Percentiles rank a stretch among this genome's conserved stretches.
Conservation (phyloP, 495 filamentous ascomycete genomes). For the Penicillium goetzii region DNA sequence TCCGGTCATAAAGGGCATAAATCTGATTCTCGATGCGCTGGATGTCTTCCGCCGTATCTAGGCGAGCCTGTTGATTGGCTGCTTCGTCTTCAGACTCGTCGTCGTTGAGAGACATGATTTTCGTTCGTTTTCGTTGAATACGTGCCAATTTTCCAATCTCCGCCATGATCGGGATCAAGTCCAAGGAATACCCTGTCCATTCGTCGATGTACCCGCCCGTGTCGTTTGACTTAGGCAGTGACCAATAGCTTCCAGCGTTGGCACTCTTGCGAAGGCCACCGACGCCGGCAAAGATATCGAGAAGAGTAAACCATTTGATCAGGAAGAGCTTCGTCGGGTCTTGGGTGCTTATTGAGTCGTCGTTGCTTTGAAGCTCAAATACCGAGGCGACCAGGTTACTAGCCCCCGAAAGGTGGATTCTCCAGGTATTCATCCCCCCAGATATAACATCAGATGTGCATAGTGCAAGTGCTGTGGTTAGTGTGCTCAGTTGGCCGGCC, state of each 20-base stretch:
- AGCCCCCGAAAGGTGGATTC: conserved; percentile 13
- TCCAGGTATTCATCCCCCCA: conserved; percentile 14
- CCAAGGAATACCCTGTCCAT: conserved; percentile 15
- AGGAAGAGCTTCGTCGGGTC: conserved; percentile 9
- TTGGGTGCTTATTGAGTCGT: neutral
- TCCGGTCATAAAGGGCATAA: conserved; percentile 14
- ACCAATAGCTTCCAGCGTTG: conserved; percentile 14
- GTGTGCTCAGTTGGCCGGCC: conserved; percentile 9
- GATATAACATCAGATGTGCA: conserved; percentile 18
- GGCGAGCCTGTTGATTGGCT: neutral
- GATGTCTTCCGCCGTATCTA: conserved; percentile 6
- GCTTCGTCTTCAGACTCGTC: conserved; percentile 7
- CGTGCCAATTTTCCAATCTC: conserved; percentile 9
- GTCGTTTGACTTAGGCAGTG: conserved; percentile 7
- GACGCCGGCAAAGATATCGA: conserved; percentile 17
- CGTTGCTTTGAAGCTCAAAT: conserved; percentile 7
- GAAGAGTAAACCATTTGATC: conserved; percentile 14
- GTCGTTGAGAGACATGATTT: neutral
- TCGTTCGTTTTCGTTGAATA: neutral
- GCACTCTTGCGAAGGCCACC: conserved; percentile 10
- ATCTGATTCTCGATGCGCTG: conserved; percentile 12
- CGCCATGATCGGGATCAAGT: conserved; percentile 15
- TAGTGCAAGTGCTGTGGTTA: conserved; percentile 15
- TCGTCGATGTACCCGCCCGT: conserved; percentile 15
- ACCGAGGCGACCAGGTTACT: conserved; percentile 13